Percentiles rank a stretch among this genome's conserved stretches.
Conservation (phyloP, 148 eudicot species). For the Vaccinium vitisidaea region DNA sequence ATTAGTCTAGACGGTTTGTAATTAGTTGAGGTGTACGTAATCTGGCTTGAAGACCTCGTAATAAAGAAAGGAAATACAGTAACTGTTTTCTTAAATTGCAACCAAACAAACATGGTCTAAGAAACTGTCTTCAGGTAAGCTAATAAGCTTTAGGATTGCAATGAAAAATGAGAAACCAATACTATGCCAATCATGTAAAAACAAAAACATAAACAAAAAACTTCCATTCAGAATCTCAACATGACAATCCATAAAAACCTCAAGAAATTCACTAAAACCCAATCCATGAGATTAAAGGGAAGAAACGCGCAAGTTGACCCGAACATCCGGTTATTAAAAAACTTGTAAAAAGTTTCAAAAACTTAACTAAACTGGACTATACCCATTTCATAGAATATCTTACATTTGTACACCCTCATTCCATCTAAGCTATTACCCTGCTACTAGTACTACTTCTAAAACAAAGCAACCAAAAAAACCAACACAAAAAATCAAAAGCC, state of each 20-base stretch:
- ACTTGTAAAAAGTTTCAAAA: not conserved
- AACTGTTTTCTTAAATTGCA: not conserved
- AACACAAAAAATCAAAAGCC: not conserved
- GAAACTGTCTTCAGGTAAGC: not conserved
- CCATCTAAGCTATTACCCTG: not conserved
- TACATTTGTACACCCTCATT: slow-evolving; percentile 19
- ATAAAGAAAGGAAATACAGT: too few species aligned
- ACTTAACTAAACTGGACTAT: slow-evolving; percentile 7
- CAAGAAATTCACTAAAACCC: not conserved
- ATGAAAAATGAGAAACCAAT: not conserved
- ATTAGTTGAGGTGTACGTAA: too few species aligned
- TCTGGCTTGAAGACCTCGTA: too few species aligned
- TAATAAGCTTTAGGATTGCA: not conserved
- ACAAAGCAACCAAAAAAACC: not conserved
- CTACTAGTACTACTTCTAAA: slow-evolving; percentile 4
- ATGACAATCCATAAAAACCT: not conserved
- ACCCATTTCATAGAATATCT: slow-evolving; percentile 16
- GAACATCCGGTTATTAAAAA: too few species aligned
- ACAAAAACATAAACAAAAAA: not conserved
- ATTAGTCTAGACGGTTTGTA: too few species aligned
- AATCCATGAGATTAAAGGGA: not conserved
- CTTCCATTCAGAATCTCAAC: not conserved
- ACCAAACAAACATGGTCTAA: not conserved
- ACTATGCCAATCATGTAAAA: not conserved
- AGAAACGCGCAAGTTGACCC: not conserved